These are phyloP conservation scores for Paecilomyces niveus DNA, from an alignment of 2,329 filamentous ascomycete species.

Conservation along the genomic window DNA sequence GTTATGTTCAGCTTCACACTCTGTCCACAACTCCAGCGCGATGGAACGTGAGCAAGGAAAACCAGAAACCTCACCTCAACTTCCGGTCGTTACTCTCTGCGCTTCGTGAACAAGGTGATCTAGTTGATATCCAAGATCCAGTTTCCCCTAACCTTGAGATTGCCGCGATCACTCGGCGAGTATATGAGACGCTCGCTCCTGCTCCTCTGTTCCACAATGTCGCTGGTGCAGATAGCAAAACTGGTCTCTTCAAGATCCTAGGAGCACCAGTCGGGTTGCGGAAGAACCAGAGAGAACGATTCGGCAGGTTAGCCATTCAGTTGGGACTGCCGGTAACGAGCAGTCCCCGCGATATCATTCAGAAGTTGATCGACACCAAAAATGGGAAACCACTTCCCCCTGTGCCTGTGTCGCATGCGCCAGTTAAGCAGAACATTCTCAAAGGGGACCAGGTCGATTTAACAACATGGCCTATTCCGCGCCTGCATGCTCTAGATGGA, in stretches of 20 bases:
- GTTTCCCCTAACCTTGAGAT: conserved; percentile 8
- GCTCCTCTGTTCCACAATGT: conserved; percentile 7
- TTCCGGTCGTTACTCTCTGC: not conserved
- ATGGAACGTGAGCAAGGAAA: not conserved
- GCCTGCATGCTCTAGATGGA: conserved; percentile 10
- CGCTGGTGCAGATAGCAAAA: not conserved
- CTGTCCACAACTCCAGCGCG: not conserved
- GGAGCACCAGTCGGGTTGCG: conserved; percentile 7
- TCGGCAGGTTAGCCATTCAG: conserved; percentile 10
- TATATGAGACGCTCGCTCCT: conserved; percentile 6
- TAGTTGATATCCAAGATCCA: conserved; percentile 7
- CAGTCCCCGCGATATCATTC: conserved; percentile 9
- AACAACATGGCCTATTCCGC: conserved; percentile 1
- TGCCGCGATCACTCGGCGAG: conserved; percentile 7
- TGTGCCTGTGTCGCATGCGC: conserved; percentile 3
- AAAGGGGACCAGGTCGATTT: conserved; percentile 5
- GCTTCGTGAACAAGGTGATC: conserved; percentile 4
- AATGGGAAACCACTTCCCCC: conserved; percentile 6
- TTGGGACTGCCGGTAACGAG: conserved; percentile 8
- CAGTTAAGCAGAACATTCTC: conserved; percentile 12
- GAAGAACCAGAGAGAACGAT: not conserved
- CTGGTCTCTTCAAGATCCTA: conserved; percentile 7
- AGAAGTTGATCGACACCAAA: conserved; percentile 9
- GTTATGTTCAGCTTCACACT: not conserved
- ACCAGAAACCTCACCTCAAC: not conserved